A percentile compares a stretch with the other conserved stretches of the same genome.
Evolutionary conservation across 2,329 filamentous ascomycete genomes (phyloP).

Genomic region (Hortaea werneckii): DNA sequence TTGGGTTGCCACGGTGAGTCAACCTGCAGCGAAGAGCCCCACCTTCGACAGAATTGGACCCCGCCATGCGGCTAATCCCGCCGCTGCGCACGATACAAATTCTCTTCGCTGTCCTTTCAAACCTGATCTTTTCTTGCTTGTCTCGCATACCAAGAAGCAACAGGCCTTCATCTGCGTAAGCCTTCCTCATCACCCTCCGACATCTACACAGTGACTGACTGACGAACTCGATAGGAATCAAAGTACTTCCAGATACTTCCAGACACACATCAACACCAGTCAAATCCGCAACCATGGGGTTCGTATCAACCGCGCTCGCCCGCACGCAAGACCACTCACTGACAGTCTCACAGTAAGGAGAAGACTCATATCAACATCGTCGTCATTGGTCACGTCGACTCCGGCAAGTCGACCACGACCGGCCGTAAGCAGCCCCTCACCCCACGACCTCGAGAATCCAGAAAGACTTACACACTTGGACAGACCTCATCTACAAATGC

Average conservation of each 20-base stretch:
- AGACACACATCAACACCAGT: constrained; percentile 5
- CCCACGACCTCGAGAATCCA: constrained; percentile 21
- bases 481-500: constrained; percentile 98
- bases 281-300: constrained; percentile 15
- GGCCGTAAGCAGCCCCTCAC: constrained; percentile 50
- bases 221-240: constrained; percentile 3
- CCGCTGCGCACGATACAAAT: neutral
- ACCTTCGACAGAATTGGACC: neutral
- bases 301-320: constrained; percentile 1
- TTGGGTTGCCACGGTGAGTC: neutral
- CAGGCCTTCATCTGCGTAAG: constrained; percentile 15
- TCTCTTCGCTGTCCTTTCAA: neutral
- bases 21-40: neutral
- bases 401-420: constrained; percentile 95
- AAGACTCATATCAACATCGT: constrained; percentile 93
- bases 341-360: constrained; percentile 61
- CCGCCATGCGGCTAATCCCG: neutral
- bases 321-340: constrained; percentile 15
- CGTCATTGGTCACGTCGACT: constrained; percentile 99
- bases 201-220: neutral
- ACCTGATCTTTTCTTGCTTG: neutral
- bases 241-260: constrained; percentile 4
- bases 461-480: constrained; percentile 48
- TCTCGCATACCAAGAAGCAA: neutral
- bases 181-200: constrained; percentile 1